Percentiles rank a stretch among this genome's conserved stretches.
Evolutionary conservation across 2,329 filamentous ascomycete genomes (phyloP).

Genomic region (Helminthosporium solani): DNA sequence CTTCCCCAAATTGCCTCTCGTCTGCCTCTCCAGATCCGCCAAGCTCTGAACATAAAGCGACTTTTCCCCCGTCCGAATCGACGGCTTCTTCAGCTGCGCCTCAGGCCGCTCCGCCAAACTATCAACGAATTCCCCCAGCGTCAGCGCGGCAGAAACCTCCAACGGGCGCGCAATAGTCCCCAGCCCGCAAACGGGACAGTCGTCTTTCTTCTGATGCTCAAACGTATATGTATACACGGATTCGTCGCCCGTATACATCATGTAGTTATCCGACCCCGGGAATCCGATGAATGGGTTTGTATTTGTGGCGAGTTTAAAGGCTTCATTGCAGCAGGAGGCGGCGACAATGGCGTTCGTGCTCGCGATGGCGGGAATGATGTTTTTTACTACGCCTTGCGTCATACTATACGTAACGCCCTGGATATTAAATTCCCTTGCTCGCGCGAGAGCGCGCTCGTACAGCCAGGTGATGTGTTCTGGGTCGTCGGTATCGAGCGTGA

Average conservation of each 20-base stretch:
- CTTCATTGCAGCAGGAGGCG: slow-evolving; percentile 93
- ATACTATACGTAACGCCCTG: slow-evolving; percentile 89
- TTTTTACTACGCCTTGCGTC: slow-evolving; percentile 97
- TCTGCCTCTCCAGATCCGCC: slow-evolving; percentile 78
- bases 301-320: slow-evolving; percentile 86
- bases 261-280: slow-evolving; percentile 77
- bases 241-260: slow-evolving; percentile 99
- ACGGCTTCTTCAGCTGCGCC: slow-evolving; percentile 91
- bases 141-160: slow-evolving; percentile 67
- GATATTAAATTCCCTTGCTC: slow-evolving; percentile 87
- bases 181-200: slow-evolving; percentile 86
- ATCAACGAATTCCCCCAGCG: slow-evolving; percentile 81
- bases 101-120: slow-evolving; percentile 80
- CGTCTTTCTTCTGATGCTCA: slow-evolving; percentile 87
- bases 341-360: slow-evolving; percentile 97
- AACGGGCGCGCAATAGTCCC: slow-evolving; percentile 72
- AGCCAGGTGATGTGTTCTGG: slow-evolving; percentile 98
- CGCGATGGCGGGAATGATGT: slow-evolving; percentile 97
- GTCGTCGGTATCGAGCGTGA: slow-evolving; percentile 89
- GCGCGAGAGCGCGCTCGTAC: slow-evolving; percentile 76
- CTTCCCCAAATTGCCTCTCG: slow-evolving; percentile 76
- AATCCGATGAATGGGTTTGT: slow-evolving; percentile 77
- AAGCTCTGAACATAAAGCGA: slow-evolving; percentile 90
- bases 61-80: slow-evolving; percentile 75
- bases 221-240: slow-evolving; percentile 97